Conservation (phyloP, 306 rosid genomes). For the Nissolia schottii region DNA sequence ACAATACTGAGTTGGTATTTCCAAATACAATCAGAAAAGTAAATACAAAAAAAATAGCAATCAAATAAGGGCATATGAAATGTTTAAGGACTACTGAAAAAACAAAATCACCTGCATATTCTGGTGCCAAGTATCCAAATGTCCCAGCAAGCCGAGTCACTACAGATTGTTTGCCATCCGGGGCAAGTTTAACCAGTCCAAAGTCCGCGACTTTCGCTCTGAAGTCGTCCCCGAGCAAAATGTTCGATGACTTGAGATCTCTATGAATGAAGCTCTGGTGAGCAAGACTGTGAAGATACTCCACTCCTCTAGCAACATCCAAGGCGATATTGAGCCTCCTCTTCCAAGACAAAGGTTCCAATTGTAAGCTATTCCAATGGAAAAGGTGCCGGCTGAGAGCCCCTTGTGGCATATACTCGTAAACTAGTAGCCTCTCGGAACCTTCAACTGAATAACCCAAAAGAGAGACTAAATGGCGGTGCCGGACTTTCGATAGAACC, state of each 20-base stretch:
- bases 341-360: slow-evolving; percentile 88
- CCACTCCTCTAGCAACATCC: slow-evolving; percentile 86
- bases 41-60: not conserved
- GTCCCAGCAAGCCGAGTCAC: slow-evolving; percentile 88
- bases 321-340: slow-evolving; percentile 78
- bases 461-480: slow-evolving; percentile 84
- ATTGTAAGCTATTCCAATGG: slow-evolving; percentile 56
- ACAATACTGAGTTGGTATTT: not conserved
- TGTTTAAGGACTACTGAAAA: not conserved
- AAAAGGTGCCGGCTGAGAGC: slow-evolving; percentile 88
- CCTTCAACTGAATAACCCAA: slow-evolving; percentile 73
- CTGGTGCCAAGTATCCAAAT: slow-evolving; percentile 89
- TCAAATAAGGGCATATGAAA: not conserved
- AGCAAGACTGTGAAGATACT: slow-evolving; percentile 70
- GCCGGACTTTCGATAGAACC: slow-evolving; percentile 80
- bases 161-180: slow-evolving; percentile 74
- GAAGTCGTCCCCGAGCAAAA: slow-evolving; percentile 74
- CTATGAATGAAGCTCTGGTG: slow-evolving; percentile 84
- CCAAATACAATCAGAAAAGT: not conserved
- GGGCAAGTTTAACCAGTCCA: slow-evolving; percentile 89
- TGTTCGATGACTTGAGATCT: slow-evolving; percentile 80
- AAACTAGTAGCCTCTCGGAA: slow-evolving; percentile 69
- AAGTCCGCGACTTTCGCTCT: slow-evolving; percentile 82
- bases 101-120: slow-evolving; percentile 63
- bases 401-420: slow-evolving; percentile 83